Base-by-base conservation (phyloP, 257 asterid species). In the Capsicum baccatum region DNA sequence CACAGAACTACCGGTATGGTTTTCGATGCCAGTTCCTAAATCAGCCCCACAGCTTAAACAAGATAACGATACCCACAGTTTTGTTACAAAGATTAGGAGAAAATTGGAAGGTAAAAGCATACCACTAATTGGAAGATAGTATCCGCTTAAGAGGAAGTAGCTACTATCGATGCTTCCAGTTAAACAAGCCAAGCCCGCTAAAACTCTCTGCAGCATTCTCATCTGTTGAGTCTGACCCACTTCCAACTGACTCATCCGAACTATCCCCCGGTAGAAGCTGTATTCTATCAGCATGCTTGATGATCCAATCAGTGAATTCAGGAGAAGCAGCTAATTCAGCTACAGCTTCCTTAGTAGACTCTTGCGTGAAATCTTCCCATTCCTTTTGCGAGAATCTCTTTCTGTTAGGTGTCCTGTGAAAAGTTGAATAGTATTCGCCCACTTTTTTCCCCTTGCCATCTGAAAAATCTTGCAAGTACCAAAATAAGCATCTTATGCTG, bases 301-400 rank as follows among this genome's bases (percentile, higher is more conserved):
- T 79, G 15, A 94, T 66, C 99, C 99, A 95, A 37, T 93, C 91
- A 6, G 94, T 85, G 88, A 95, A 93, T 67, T 94, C 98, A 2
- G 99, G 95, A 59, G 97, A 90, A 2, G 99, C 87, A 19, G 94
- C 91, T 88, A 87, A 82, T 69, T 92, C 98, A 1, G 93, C 89
- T 58, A 95, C 85, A 16, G 96, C 98, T 81, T 88, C 87, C 82
- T 87, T 91, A 5, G 99, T 95, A 10, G 97, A 91, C 70, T 89
- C 91, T 88, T 89, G 92, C 0, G 99, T 94, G 88, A 95, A 91
- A 69, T 90, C 89, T 85, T 88, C 88, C 98, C 98, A 95, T 79
- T 94, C 99, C 86, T 91, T 89, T 83, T 87, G 26, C 0, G 98
- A 83, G 66, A 86, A 91, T 83, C 85, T 93, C 93, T 95, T 94